A percentile compares a stretch with the other conserved stretches of the same genome.
phyloP scores from a whole-genome alignment of 2,329 filamentous ascomycete species.

The Sporothrix inflata region DNA sequence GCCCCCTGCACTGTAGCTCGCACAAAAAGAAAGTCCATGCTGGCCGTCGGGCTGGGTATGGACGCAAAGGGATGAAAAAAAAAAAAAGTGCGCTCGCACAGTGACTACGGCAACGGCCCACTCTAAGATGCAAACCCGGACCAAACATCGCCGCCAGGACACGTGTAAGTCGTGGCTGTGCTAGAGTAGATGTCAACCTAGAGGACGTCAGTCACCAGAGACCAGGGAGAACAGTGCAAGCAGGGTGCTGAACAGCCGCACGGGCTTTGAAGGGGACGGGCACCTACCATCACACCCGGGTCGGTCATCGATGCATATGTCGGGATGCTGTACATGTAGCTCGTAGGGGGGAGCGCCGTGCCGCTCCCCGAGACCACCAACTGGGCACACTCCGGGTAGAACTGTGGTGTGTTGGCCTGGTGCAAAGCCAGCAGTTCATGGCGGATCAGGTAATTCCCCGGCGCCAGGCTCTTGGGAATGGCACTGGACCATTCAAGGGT shows the following conservation, averaged over 20 bases:
- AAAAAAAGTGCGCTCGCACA: not conserved
- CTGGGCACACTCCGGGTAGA: slow-evolving; percentile 62
- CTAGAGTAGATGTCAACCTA: slow-evolving; percentile 53
- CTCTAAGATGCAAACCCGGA: slow-evolving; percentile 41
- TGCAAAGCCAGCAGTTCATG: slow-evolving; percentile 61
- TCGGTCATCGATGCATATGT: slow-evolving; percentile 50
- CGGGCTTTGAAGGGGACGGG: not conserved
- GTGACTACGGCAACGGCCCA: not conserved
- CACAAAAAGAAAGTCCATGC: not conserved
- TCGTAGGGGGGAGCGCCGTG: slow-evolving; percentile 46
- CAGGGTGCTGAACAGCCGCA: not conserved
- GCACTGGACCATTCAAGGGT: slow-evolving; percentile 52
- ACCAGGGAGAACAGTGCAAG: not conserved
- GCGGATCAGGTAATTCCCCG: slow-evolving; percentile 60
- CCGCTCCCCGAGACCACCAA: slow-evolving; percentile 55
- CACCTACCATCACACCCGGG: slow-evolving; percentile 45
- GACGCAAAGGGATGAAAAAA: not conserved
- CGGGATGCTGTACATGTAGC: slow-evolving; percentile 51
- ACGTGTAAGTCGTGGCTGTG: slow-evolving; percentile 50
- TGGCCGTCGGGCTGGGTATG: not conserved
- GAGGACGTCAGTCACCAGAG: not conserved
- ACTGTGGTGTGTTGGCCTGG: slow-evolving; percentile 55
- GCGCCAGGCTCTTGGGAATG: slow-evolving; percentile 52
- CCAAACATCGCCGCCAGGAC: slow-evolving; percentile 55
- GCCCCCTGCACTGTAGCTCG: not conserved